These are phyloP conservation scores for Sporothrix globosa DNA, from an alignment of 2,329 filamentous ascomycete species.

Conservation along the genomic window DNA sequence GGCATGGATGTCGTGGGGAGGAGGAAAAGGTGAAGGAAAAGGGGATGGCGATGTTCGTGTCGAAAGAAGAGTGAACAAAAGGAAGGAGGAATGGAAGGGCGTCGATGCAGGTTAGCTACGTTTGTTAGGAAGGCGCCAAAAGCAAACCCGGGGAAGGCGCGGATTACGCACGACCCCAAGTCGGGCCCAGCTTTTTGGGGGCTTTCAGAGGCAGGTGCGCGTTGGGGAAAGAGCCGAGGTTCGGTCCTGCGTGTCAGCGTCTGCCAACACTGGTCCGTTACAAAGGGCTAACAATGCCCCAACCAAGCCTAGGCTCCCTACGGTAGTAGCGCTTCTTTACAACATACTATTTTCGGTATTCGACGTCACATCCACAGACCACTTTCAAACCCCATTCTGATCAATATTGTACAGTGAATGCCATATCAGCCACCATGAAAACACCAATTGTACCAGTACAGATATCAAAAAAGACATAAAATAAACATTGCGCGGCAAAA, in stretches of 20 bases:
- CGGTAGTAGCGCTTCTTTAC: neutral
- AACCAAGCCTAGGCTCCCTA: neutral
- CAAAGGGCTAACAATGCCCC: neutral
- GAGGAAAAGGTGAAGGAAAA: neutral
- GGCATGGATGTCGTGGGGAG: neutral
- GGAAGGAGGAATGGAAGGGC: neutral
- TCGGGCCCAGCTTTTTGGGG: slow-evolving; percentile 10
- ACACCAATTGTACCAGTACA: neutral
- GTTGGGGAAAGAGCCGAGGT: slow-evolving; percentile 29
- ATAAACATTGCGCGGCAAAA: neutral
- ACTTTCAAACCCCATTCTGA: neutral
- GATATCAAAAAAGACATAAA: neutral
- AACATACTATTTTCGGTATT: neutral
- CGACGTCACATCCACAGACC: neutral
- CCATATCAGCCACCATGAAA: neutral
- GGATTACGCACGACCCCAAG: slow-evolving; percentile 25
- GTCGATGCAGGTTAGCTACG: neutral
- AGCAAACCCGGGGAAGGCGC: slow-evolving; percentile 25
- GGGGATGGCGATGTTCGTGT: neutral
- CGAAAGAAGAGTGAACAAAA: neutral
- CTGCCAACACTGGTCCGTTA: slow-evolving; percentile 14
- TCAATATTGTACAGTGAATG: slow-evolving; percentile 3
- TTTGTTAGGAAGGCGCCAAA: neutral
- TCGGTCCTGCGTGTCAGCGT: neutral
- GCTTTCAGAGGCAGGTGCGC: neutral